Conservation (phyloP, 1,284 basidiomycete genomes). For the Phenoliferia sp. region DNA sequence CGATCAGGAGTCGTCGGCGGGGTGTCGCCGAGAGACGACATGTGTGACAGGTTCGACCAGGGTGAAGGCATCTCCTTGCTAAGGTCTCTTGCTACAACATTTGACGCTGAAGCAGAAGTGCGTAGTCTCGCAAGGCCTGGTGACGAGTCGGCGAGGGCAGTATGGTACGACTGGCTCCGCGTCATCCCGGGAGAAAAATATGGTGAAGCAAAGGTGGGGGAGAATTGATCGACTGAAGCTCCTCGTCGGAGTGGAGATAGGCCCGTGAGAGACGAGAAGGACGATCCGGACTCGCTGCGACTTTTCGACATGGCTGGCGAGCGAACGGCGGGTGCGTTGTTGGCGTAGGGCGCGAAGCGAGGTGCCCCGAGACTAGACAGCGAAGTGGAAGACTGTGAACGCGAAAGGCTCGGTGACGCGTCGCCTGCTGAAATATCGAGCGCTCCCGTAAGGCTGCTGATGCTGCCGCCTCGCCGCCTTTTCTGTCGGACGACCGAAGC, state of each 20-base stretch:
- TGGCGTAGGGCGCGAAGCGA: constrained; percentile 21
- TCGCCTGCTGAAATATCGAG: constrained; percentile 1
- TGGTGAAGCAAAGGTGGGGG: constrained; percentile 2
- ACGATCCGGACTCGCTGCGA: constrained; percentile 22
- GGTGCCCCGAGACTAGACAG: constrained; percentile 8
- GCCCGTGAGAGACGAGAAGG: constrained; percentile 16
- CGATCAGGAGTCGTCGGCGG: background rate
- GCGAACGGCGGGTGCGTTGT: background rate
- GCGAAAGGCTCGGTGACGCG: constrained; percentile 5
- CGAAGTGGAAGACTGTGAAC: constrained; percentile 19
- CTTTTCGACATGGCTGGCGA: constrained; percentile 15
- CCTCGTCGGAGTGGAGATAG: constrained; percentile 8
- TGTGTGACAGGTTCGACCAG: too few relatives aligned
- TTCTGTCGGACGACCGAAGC: constrained; percentile 29
- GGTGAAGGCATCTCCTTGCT: constrained; percentile 4
- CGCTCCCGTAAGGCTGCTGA: background rate
- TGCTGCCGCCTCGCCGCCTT: constrained; percentile 6
- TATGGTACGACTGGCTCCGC: constrained; percentile 15
- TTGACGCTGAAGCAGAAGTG: background rate
- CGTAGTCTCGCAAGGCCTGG: background rate
- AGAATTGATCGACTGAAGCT: background rate
- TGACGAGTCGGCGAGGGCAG: background rate
- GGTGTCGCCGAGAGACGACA: background rate
- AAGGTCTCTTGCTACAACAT: constrained; percentile 8
- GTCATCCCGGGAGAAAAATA: constrained; percentile 9